Evolutionary conservation across 2,329 filamentous ascomycete genomes (phyloP), one percentile per base, ranked within the genome.

Genomic region (Alternaria solani): DNA sequence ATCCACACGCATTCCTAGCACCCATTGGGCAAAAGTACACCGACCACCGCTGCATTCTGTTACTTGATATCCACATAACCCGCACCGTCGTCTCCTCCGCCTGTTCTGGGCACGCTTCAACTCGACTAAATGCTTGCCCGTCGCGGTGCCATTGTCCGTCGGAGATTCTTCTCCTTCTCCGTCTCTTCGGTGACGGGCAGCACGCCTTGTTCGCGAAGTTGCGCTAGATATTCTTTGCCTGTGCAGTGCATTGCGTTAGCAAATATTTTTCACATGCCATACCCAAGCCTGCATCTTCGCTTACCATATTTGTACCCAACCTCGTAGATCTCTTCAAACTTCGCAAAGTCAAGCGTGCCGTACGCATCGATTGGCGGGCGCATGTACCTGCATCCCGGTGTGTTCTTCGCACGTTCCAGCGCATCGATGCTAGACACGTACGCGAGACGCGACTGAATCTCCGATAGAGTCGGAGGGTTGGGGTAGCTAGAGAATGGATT

Each of bases 391-490:
- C 94, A 98, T 0, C 95, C 95, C 0, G 93, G 88, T 73, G 91
- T 94, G 5, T 85, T 90, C 84, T 99, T 99, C 25, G 95, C 95
- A 38, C 94, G 87, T 79, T 99, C 95, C 26, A 99, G 84, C 26
- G 95, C 95, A 77, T 98, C 95, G 12, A 97, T 93, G 55, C 91
- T 96, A 5, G 91, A 95, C 47, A 99, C 95, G 73, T 99, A 99
- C 0, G 95, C 95, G 7, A 99, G 85, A 2, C 95, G 87, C 6
- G 92, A 94, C 81, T 99, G 96, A 63, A 99, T 99, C 79, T 99
- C 95, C 0, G 93, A 93, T 11, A 99, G 83, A 0, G 95, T 98
- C 0, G 95, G 95, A 7, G 95, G 95, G 70, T 99, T 99, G 1
- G 95, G 91, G 62, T 89, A 89, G 1, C 87, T 85, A 1, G 92